Evolutionary conservation across 768 basidiomycete species (phyloP), one percentile per base, ranked within the genome.

Genomic region (Termitomyces sp.): DNA sequence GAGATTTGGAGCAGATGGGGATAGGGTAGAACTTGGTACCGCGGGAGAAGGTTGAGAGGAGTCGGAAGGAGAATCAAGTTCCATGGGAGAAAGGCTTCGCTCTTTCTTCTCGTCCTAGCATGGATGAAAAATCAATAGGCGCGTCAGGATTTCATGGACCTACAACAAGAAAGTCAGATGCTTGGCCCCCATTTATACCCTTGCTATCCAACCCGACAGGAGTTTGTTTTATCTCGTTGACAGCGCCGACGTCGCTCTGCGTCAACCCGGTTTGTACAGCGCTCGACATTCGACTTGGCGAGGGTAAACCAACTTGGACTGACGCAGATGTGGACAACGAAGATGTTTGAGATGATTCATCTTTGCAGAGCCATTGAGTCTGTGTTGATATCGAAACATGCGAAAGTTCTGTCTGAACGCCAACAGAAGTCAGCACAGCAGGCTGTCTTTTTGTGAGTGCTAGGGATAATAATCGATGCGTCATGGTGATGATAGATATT

Each of bases 11-110:
- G 39, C 21, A 17, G 30, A 21, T 32, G 42, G 44, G n/a, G 51
- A 49, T 6, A 45, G 54, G 37, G 56, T 35, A 19, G 46, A 47
- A 19, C 42, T 23, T 19, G 44, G 40, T 46, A 49, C 25, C n/a
- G 40, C 14, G 48, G 68, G 54, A 17, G 56, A 60, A 37, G 54
- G 28, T 17, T 17, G 50, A 28, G 75, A 73, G 10, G 74, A 74
- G 57, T 72, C 75, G 17, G 70, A 60, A 7, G 75, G 66, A 7
- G 82, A 82, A 60, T 79, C 82, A 42, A 85, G 72, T 54, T 85
- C 85, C 82, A 84, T 84, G 0, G 82, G 83, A 47, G 82, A 82
- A 45, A 82, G 70, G 67, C 79, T 85, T 55, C 80, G 71, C 17
- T 77, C 74, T 51, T 37, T 52, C 51, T 50, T 55, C 46, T 35